These are phyloP conservation scores for Capronia epimyces DNA, from an alignment of 2,329 filamentous ascomycete species.

Conservation along the genomic window DNA sequence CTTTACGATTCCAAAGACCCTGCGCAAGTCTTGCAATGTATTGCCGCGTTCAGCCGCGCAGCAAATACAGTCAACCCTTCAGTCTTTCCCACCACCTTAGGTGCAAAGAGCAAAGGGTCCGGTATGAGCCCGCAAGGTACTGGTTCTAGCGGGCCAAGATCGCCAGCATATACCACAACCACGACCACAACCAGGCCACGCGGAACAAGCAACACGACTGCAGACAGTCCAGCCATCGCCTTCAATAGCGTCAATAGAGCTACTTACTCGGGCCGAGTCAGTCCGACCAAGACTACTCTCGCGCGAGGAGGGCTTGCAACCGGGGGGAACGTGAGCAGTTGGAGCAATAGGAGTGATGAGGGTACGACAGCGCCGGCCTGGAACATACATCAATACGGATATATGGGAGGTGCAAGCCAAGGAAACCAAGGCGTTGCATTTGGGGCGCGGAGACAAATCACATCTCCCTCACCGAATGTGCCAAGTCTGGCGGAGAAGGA, in stretches of 20 bases:
- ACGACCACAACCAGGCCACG: slow-evolving; percentile 42
- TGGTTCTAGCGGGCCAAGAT: slow-evolving; percentile 49
- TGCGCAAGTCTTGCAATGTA: slow-evolving; percentile 87
- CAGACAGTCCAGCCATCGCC: slow-evolving; percentile 38
- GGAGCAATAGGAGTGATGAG: slow-evolving; percentile 83
- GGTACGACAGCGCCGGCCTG: slow-evolving; percentile 78
- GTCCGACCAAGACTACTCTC: slow-evolving; percentile 51
- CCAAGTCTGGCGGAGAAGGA: slow-evolving; percentile 82
- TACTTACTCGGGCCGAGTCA: slow-evolving; percentile 51
- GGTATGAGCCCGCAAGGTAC: slow-evolving; percentile 63
- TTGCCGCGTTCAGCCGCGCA: slow-evolving; percentile 83
- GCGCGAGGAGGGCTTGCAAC: slow-evolving; percentile 34
- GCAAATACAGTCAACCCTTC: slow-evolving; percentile 69
- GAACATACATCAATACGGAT: slow-evolving; percentile 98
- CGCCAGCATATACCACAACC: slow-evolving; percentile 44
- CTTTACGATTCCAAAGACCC: slow-evolving; percentile 94
- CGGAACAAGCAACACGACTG: slow-evolving; percentile 52
- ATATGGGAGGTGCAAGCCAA: slow-evolving; percentile 95
- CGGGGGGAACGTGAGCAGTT: slow-evolving; percentile 65
- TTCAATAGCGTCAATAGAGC: slow-evolving; percentile 42
- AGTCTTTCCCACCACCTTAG: slow-evolving; percentile 70
- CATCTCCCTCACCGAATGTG: slow-evolving; percentile 69
- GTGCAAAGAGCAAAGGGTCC: slow-evolving; percentile 59
- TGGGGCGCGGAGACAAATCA: slow-evolving; percentile 87
- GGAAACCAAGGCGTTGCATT: slow-evolving; percentile 92